Conservation (phyloP, 345 rosid species). For the Acer campestre region DNA sequence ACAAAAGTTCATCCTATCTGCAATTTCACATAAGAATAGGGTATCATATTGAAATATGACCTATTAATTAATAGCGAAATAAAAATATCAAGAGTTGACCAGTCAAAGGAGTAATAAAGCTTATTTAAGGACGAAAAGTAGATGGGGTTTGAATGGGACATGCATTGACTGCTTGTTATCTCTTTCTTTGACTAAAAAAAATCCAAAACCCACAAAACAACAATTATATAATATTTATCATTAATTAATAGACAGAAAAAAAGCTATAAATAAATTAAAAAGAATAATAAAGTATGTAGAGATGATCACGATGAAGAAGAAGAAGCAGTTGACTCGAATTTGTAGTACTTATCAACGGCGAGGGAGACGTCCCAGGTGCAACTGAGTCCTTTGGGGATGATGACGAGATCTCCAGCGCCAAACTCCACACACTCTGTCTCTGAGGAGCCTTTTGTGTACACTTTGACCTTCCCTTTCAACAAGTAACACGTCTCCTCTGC, state of each 20-base stretch:
- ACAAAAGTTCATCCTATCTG: too few species aligned
- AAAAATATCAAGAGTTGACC: slow-evolving; percentile 34
- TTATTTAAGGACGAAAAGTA: slow-evolving; percentile 21
- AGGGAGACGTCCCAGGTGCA: slow-evolving; percentile 93
- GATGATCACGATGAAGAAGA: slow-evolving; percentile 23
- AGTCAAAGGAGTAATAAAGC: slow-evolving; percentile 46
- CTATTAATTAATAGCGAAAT: not conserved
- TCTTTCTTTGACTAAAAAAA: slow-evolving; percentile 25
- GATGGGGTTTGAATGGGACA: slow-evolving; percentile 41
- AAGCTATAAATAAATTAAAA: slow-evolving; percentile 4
- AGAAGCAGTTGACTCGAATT: slow-evolving; percentile 54
- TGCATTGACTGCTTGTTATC: slow-evolving; percentile 35
- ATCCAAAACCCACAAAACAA: not conserved
- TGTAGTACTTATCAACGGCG: slow-evolving; percentile 86
- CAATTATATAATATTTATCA: not conserved
- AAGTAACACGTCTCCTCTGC: slow-evolving; percentile 90
- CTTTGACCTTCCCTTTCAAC: slow-evolving; percentile 81
- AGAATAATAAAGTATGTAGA: slow-evolving; percentile 6
- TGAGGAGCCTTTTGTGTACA: slow-evolving; percentile 54
- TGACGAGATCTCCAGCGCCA: slow-evolving; percentile 92
- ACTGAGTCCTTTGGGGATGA: slow-evolving; percentile 79
- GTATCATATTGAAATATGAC: too few species aligned
- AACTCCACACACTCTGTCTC: slow-evolving; percentile 75
- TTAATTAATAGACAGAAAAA: not conserved
- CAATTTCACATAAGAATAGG: too few species aligned